Evolutionary conservation across 352 stramenopile species (phyloP).

Genomic region (Pythium angustatum): DNA sequence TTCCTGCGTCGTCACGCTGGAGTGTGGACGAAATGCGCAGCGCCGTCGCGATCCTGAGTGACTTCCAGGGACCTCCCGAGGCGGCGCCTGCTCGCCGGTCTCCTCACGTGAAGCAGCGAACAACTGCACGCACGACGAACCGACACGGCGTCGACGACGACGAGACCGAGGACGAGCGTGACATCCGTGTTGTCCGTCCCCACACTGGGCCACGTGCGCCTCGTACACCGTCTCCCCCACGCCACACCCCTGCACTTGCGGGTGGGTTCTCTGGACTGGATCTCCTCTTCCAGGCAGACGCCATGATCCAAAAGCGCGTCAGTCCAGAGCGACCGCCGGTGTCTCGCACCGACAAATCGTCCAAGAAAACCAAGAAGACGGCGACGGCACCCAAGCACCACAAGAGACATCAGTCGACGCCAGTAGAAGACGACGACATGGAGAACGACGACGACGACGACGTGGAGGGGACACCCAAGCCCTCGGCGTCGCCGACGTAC

Average conservation of each 20-base stretch:
- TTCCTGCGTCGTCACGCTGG: conserved; percentile 31
- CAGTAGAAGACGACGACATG: conserved; percentile 8
- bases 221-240: background rate
- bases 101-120: no score
- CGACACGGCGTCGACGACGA: conserved; percentile 23
- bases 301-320: conserved; percentile 52
- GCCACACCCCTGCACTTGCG: conserved; percentile 8
- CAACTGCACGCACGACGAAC: background rate
- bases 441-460: conserved; percentile 20
- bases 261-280: conserved; percentile 45
- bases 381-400: background rate
- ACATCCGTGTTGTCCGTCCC: conserved; percentile 10
- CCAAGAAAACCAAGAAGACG: conserved; percentile 17
- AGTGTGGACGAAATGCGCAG: conserved; percentile 57
- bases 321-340: conserved; percentile 15
- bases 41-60: conserved; percentile 64
- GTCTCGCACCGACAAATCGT: background rate
- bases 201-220: background rate
- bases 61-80: conserved; percentile 37
- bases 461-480: background rate
- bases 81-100: background rate
- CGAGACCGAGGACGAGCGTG: conserved; percentile 25
- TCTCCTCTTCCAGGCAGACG: conserved; percentile 68
- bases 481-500: conserved; percentile 16
- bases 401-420: background rate